Percentiles rank a stretch among this genome's conserved stretches.
Evolutionary conservation across 2,329 filamentous ascomycete genomes (phyloP).

Genomic region (Pseudopithomyces chartarum): DNA sequence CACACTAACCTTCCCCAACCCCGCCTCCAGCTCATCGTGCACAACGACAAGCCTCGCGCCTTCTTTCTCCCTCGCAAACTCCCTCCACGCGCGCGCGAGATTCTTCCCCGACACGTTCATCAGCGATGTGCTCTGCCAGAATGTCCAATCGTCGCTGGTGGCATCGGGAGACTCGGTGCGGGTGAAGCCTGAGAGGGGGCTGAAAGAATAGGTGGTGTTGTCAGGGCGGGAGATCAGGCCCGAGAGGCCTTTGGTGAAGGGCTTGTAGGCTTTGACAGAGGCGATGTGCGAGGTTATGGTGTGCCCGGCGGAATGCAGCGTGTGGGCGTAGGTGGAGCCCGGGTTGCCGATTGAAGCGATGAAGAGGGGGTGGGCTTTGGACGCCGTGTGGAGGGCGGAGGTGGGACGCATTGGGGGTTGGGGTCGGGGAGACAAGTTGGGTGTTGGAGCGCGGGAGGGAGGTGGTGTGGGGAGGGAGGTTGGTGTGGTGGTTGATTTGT

Average conservation of each 20-base stretch:
- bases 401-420: neutral
- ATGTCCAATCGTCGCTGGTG: constrained; percentile 56
- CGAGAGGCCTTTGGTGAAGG: constrained; percentile 34
- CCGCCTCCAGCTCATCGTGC: constrained; percentile 85
- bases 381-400: constrained; percentile 11
- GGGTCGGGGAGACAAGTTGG: neutral
- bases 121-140: constrained; percentile 74
- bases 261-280: constrained; percentile 31
- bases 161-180: constrained; percentile 14
- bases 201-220: constrained; percentile 42
- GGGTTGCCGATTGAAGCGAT: constrained; percentile 90
- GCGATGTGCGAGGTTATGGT: constrained; percentile 63
- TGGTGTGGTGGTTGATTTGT: constrained; percentile 18
- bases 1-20: constrained; percentile 69
- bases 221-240: constrained; percentile 36
- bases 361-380: constrained; percentile 61
- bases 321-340: constrained; percentile 67
- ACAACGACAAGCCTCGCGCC: constrained; percentile 70
- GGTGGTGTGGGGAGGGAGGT: neutral
- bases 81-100: constrained; percentile 68
- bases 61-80: constrained; percentile 45
- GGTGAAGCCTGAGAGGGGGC: constrained; percentile 51
- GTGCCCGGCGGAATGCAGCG: constrained; percentile 88
- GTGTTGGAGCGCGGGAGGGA: neutral
- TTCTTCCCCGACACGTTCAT: constrained; percentile 88